Conservation (phyloP, 2,329 filamentous ascomycete genomes). For the Bipolaris victoriae region DNA sequence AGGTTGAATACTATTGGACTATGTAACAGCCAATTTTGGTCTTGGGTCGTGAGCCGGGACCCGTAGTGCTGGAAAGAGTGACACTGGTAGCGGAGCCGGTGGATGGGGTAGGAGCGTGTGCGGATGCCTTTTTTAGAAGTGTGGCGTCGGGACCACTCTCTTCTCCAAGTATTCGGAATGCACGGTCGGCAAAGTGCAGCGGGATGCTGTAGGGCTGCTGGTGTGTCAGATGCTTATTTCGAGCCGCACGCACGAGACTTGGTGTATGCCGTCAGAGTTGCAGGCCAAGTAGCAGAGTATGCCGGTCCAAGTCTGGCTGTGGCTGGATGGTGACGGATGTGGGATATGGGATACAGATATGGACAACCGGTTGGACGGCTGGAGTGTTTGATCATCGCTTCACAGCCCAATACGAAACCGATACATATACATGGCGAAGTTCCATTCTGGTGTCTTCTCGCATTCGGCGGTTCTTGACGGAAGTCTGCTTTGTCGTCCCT, state of each 20-base stretch:
- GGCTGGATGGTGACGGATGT: background rate
- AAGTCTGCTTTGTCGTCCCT: slow-evolving; percentile 26
- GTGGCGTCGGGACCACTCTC: slow-evolving; percentile 33
- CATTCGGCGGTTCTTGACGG: slow-evolving; percentile 3
- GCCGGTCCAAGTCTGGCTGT: background rate
- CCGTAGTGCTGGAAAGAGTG: slow-evolving; percentile 22
- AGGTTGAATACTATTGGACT: slow-evolving; percentile 11
- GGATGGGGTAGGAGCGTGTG: slow-evolving; percentile 21
- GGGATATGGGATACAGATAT: background rate
- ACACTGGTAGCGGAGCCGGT: slow-evolving; percentile 28
- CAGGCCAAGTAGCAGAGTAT: slow-evolving; percentile 6
- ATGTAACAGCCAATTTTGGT: slow-evolving; percentile 20
- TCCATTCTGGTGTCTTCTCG: slow-evolving; percentile 21
- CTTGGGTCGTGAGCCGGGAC: slow-evolving; percentile 17
- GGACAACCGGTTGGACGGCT: background rate
- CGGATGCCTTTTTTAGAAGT: slow-evolving; percentile 37
- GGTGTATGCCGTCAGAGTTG: slow-evolving; percentile 15
- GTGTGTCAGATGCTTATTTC: slow-evolving; percentile 49
- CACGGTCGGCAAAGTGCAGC: slow-evolving; percentile 26
- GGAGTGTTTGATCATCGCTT: background rate
- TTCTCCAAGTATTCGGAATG: slow-evolving; percentile 19
- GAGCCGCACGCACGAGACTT: slow-evolving; percentile 41
- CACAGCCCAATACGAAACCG: background rate
- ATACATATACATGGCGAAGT: slow-evolving; percentile 20
- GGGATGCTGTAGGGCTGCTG: slow-evolving; percentile 38